Percentiles rank a stretch among this genome's conserved stretches.
Conservation (phyloP, 2,329 filamentous ascomycete species). For the Trichophyton verrucosum region DNA sequence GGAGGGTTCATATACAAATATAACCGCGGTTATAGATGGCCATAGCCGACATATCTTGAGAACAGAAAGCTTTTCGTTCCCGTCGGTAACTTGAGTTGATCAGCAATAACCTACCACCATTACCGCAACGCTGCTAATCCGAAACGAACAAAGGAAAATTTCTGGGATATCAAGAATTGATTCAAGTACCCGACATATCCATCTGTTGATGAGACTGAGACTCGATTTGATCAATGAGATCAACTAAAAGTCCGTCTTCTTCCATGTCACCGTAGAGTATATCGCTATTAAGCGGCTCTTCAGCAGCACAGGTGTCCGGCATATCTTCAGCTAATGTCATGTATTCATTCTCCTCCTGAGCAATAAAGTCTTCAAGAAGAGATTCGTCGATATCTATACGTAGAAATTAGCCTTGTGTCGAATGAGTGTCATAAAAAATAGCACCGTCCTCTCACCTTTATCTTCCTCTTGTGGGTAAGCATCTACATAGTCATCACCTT, state of each 20-base stretch:
- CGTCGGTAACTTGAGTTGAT: no score
- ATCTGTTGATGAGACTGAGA: slow-evolving; percentile 21
- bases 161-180: not conserved
- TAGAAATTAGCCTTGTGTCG: not conserved
- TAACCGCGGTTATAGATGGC: no score
- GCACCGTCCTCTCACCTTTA: not conserved
- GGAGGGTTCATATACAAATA: no score
- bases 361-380: slow-evolving; percentile 26
- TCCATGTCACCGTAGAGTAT: slow-evolving; percentile 23
- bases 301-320: slow-evolving; percentile 9
- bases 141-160: not conserved
- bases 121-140: not conserved
- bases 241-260: slow-evolving; percentile 53
- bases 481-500: slow-evolving; percentile 13
- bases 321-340: slow-evolving; percentile 17
- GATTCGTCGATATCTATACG: slow-evolving; percentile 14
- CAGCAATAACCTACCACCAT: not conserved
- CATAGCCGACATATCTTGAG: no score
- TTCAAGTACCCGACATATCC: slow-evolving; percentile 25
- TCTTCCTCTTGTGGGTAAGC: not conserved
- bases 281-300: not conserved
- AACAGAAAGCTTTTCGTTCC: no score
- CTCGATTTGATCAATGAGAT: slow-evolving; percentile 43
- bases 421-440: not conserved
- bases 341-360: slow-evolving; percentile 11